phyloP scores from a whole-genome alignment of 495 filamentous ascomycete genomes.

The Haplographium delicatum region DNA sequence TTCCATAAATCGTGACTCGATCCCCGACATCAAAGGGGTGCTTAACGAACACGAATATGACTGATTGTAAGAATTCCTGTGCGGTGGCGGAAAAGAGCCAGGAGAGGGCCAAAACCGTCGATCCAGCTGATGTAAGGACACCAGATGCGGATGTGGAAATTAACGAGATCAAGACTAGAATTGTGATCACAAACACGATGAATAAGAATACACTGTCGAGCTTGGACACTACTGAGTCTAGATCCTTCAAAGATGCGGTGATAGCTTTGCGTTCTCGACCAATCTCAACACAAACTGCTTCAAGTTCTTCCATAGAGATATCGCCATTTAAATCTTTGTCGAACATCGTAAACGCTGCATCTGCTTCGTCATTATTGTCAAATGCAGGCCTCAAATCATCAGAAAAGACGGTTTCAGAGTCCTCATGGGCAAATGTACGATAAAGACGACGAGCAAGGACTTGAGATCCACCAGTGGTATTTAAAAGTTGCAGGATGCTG shows the following conservation, averaged over 20 bases:
- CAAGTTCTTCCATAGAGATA: slow-evolving; percentile 92
- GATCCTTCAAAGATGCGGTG: slow-evolving; percentile 86
- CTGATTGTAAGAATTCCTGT: slow-evolving; percentile 86
- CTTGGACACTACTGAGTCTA: slow-evolving; percentile 92
- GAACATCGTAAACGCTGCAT: slow-evolving; percentile 88
- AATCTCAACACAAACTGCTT: slow-evolving; percentile 90
- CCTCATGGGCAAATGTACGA: slow-evolving; percentile 75
- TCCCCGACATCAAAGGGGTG: slow-evolving; percentile 98
- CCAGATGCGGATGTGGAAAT: slow-evolving; percentile 82
- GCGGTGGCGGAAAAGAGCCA: slow-evolving; percentile 92
- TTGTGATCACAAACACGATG: slow-evolving; percentile 69
- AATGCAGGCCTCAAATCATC: slow-evolving; percentile 80
- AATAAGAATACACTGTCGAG: slow-evolving; percentile 84
- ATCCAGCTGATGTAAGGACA: slow-evolving; percentile 83
- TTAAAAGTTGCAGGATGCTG: slow-evolving; percentile 62
- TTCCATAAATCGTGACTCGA: slow-evolving; percentile 86
- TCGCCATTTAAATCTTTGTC: slow-evolving; percentile 97
- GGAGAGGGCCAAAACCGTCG: slow-evolving; percentile 75
- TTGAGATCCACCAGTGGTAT: slow-evolving; percentile 69
- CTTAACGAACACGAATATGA: slow-evolving; percentile 96
- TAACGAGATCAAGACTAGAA: slow-evolving; percentile 82
- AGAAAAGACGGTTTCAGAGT: slow-evolving; percentile 65
- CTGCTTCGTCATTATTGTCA: slow-evolving; percentile 78
- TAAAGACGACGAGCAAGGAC: slow-evolving; percentile 89
- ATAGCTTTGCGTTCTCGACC: slow-evolving; percentile 94